A percentile compares a stretch with the other conserved stretches of the same genome.
Conservation (phyloP, 2,329 filamentous ascomycete genomes). For the Botrytis paeoniae region DNA sequence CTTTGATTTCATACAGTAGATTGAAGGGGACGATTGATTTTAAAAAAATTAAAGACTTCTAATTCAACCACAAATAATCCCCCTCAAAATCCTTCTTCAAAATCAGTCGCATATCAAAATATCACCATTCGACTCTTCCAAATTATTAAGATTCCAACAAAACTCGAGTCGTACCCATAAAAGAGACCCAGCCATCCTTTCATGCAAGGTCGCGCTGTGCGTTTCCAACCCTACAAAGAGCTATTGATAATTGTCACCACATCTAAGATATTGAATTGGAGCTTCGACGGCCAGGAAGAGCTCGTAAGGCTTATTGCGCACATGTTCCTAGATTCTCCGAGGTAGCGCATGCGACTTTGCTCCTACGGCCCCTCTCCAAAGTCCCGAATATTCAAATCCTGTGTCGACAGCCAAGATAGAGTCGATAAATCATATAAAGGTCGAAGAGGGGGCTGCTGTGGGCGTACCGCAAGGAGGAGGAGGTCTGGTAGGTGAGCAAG, state of each 20-base stretch:
- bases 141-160: conserved; percentile 9
- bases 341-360: conserved; percentile 36
- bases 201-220: conserved; percentile 35
- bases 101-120: conserved; percentile 5
- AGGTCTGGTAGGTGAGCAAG: conserved; percentile 28
- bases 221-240: conserved; percentile 28
- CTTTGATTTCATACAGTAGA: conserved; percentile 17
- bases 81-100: neutral
- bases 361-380: conserved; percentile 25
- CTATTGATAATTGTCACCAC: conserved; percentile 19
- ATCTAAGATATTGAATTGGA: conserved; percentile 5
- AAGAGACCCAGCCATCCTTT: conserved; percentile 28
- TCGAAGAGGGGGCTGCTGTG: conserved; percentile 33
- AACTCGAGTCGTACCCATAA: conserved; percentile 19
- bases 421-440: conserved; percentile 33
- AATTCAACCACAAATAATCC: conserved; percentile 3
- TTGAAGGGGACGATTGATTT: neutral
- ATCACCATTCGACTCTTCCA: neutral
- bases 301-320: conserved; percentile 29
- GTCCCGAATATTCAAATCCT: conserved; percentile 15
- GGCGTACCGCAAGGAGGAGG: conserved; percentile 31
- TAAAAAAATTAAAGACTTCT: neutral
- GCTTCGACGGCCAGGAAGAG: conserved; percentile 1
- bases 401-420: conserved; percentile 38
- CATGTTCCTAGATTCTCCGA: conserved; percentile 30